Base-by-base conservation (phyloP, 768 basidiomycete genomes). In the Phlebiopsis gigantea region DNA sequence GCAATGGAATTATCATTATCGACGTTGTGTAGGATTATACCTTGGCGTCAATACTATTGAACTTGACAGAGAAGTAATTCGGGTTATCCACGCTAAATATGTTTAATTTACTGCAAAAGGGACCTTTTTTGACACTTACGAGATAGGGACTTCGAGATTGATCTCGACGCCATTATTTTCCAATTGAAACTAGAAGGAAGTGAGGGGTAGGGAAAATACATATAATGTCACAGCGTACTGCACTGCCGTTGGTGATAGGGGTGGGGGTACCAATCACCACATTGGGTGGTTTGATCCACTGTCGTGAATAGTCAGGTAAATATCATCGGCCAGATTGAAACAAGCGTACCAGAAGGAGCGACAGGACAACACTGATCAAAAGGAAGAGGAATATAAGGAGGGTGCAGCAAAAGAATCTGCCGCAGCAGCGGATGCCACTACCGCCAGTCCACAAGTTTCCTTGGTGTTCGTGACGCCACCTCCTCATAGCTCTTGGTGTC, bases 201-300 rank as follows among this genome's bases (percentile, higher is more conserved):
- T 49, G 30, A 39, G 54, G 7, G 47, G 28, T 9, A 19, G 46
- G 8, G 14, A 26, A n/a, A 14, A 24, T 46, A 24, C 19, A 48
- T 49, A 21, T 30, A n/a, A 22, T 25, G 68, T 74, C 61, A 63
- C n/a, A n/a, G n/a, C n/a, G n/a, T n/a, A 86, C 85, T 52, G 76
- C 69, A 66, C 76, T 81, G 43, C 70, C 67, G 30, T 71, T 75
- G 28, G 68, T 68, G 17, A 71, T 66, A 4, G 76, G 69, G 10
- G 66, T 46, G 17, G 47, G 78, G 28, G 68, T 62, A 14, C 85
- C 84, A 57, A 93, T 74, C 24, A 67, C 65, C 48, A 93, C 72
- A 58, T 82, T 77, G 1, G 90, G 91, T 22, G 90, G 90, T 28
- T 83, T 79, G 49, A 87, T 77, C 86, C 87, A 93, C 90, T 93